These are phyloP conservation scores for Dactylellina parvicollis DNA, from an alignment of 2,329 filamentous ascomycete genomes.

Conservation along the genomic window DNA sequence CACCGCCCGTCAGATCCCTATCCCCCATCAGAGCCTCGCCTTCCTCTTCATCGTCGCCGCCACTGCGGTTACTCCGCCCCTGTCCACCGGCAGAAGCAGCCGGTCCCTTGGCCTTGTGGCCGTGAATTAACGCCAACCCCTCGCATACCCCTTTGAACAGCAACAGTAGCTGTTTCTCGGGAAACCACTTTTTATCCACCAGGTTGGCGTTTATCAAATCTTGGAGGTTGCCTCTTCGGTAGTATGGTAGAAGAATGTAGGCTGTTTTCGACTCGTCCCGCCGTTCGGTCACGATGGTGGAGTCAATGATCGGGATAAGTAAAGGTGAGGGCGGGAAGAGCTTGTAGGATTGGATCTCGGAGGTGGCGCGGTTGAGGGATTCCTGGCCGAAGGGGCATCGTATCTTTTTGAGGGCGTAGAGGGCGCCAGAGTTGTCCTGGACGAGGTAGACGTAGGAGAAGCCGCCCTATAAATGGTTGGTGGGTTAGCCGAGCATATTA, in stretches of 20 bases:
- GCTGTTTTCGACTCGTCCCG: conserved; percentile 85
- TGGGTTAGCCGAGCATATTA: conserved; percentile 44
- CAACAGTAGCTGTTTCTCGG: conserved; percentile 85
- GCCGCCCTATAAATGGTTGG: conserved; percentile 72
- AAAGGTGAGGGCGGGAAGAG: conserved; percentile 76
- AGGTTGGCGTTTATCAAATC: conserved; percentile 99
- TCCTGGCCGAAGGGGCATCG: conserved; percentile 97
- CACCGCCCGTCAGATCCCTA: conserved; percentile 44
- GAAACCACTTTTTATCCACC: conserved; percentile 91
- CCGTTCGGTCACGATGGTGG: conserved; percentile 77
- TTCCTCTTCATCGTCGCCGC: conserved; percentile 53
- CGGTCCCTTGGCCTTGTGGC: conserved; percentile 73
- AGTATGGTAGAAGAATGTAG: conserved; percentile 96
- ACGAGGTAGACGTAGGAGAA: conserved; percentile 99
- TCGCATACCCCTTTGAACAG: conserved; percentile 91
- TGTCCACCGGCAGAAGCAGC: conserved; percentile 62
- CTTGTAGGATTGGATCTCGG: conserved; percentile 95
- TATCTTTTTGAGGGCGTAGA: conserved; percentile 98
- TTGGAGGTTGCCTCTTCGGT: conserved; percentile 91
- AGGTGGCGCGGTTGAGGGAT: conserved; percentile 91
- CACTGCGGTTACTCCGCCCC: conserved; percentile 60
- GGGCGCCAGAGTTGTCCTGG: conserved; percentile 83
- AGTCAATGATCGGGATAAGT: conserved; percentile 73
- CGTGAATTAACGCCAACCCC: conserved; percentile 88
- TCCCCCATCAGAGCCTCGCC: conserved; percentile 49